Evolutionary conservation across 1,139 yeast species (phyloP), one percentile per base, ranked within the genome.

Genomic region (Scheffersomyces titani): DNA sequence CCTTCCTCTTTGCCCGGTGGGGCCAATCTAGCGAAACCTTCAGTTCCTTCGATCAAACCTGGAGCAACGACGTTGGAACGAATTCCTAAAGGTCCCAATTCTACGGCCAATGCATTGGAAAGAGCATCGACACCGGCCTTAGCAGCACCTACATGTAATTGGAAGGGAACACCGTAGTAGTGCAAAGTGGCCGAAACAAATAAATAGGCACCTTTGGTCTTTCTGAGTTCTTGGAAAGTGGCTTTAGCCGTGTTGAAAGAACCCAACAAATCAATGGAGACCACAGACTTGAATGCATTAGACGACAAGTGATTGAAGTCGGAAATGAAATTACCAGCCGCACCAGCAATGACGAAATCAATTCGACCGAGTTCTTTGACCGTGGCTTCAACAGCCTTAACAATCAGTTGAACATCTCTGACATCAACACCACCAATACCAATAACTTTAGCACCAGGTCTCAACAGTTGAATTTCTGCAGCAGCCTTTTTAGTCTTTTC

Each of bases 51-150:
- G 64, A 91, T 91, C 16, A 89, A 87, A 2, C 97, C 97, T 0
- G 98, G 98, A 0, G 97, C 97, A 61, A 92, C 83, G 68, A 90
- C 85, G 70, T 92, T 92, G 53, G 86, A 83, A 56, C 93, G 81
- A 52, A 92, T 83, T 3, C 98, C 97, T 57, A 89, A 69, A 0
- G 97, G 97, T 1, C 97, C 98, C 59, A 91, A 78, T 72, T 92
- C 98, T 7, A 90, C 92, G 0, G 97, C 96, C 60, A 92, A 73
- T 0, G 92, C 88, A 62, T 88, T 86, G 20, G 92, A 86, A 50
- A 92, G 76, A 0, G 97, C 96, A 69, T 93, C 98, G 45, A 92
- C 85, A 20, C 97, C 98, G 1, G 97, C 97, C 74, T 92, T 92
- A 6, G 97, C 97, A 0, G 98, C 97, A 1, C 92, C 89, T 1